Evolutionary conservation across 768 basidiomycete species (phyloP).

Genomic region (Polyporus arcularius): DNA sequence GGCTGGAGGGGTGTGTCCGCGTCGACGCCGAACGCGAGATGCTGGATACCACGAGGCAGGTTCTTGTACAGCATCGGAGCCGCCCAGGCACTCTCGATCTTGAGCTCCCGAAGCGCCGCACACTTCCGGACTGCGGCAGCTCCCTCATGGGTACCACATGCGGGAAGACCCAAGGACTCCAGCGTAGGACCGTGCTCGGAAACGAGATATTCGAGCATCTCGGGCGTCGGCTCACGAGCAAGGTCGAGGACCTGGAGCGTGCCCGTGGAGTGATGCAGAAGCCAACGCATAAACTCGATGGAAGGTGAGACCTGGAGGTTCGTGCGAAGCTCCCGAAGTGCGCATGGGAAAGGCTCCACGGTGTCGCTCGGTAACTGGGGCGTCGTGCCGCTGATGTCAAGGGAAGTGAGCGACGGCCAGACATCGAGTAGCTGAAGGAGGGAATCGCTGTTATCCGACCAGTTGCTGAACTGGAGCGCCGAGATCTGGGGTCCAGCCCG

Average conservation of each 20-base stretch:
- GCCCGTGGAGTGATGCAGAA: constrained; percentile 56
- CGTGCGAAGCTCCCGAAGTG: constrained; percentile 56
- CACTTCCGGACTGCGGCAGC: constrained; percentile 49
- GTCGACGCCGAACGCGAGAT: constrained; percentile 63
- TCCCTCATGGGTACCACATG: constrained; percentile 50
- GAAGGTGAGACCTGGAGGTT: constrained; percentile 68
- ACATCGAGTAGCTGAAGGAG: constrained; percentile 63
- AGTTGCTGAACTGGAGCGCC: constrained; percentile 65
- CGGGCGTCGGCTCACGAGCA: constrained; percentile 57
- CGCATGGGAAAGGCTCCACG: constrained; percentile 45
- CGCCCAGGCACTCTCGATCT: constrained; percentile 56
- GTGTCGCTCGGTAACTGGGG: constrained; percentile 49
- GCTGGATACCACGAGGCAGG: constrained; percentile 51
- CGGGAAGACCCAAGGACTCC: constrained; percentile 58
- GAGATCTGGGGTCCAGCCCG: constrained; percentile 55
- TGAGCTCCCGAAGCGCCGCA: constrained; percentile 50
- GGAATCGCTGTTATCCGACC: constrained; percentile 61
- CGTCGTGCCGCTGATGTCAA: constrained; percentile 52
- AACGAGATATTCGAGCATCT: constrained; percentile 57
- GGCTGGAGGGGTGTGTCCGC: constrained; percentile 53
- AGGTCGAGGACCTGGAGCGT: constrained; percentile 58
- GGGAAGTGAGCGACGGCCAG: constrained; percentile 58
- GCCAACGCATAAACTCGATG: constrained; percentile 67
- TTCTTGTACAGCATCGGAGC: constrained; percentile 46
- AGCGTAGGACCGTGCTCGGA: constrained; percentile 50